Conservation (phyloP, 2,329 filamentous ascomycete genomes). For the Venturia nashicola region DNA sequence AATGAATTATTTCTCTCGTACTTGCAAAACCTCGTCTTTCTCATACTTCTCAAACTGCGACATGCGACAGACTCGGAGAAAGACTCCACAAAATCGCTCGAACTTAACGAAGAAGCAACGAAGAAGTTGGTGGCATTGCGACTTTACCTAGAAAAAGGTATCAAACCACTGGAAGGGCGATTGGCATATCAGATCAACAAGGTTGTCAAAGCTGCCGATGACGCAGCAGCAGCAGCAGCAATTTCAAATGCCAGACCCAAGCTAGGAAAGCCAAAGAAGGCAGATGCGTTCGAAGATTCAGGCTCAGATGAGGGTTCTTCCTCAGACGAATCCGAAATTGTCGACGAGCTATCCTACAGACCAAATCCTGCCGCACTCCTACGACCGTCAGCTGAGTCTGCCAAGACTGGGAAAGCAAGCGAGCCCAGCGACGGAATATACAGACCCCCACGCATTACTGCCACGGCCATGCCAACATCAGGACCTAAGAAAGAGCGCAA, state of each 20-base stretch:
- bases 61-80: conserved; percentile 28
- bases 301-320: conserved; percentile 27
- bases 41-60: conserved; percentile 71
- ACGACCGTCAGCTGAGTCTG: conserved; percentile 17
- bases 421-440: conserved; percentile 58
- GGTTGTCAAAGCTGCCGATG: conserved; percentile 76
- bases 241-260: conserved; percentile 20
- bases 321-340: conserved; percentile 15
- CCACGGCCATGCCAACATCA: conserved; percentile 32
- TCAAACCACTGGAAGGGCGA: conserved; percentile 77
- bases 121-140: conserved; percentile 82
- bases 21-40: conserved; percentile 70
- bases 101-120: conserved; percentile 55
- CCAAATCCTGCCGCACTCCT: conserved; percentile 43
- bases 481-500: conserved; percentile 46
- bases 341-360: conserved; percentile 50
- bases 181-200: conserved; percentile 95
- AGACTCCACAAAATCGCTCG: conserved; percentile 23
- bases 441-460: conserved; percentile 64
- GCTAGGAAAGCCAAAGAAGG: conserved; percentile 16
- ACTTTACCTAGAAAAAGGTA: conserved; percentile 87
- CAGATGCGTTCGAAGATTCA: conserved; percentile 20
- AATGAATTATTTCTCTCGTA: conserved; percentile 96
- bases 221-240: conserved; percentile 37
- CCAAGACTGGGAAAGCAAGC: conserved; percentile 18